These are phyloP conservation scores for Rhynchospora tenuis DNA, from an alignment of 176 grass and related monocot species.

Conservation along the genomic window DNA sequence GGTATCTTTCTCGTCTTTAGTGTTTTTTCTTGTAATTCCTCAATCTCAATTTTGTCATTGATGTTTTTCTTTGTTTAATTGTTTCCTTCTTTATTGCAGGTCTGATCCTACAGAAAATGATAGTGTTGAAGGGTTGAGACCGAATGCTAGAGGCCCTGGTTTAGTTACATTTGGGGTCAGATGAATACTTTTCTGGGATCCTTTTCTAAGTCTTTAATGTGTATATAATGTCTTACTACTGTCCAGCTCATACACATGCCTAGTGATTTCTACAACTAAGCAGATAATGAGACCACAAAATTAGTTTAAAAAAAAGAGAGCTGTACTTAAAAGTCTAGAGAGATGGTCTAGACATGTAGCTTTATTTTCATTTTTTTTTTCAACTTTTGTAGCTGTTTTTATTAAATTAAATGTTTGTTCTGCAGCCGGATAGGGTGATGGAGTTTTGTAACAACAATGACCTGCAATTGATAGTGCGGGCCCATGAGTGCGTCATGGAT, in stretches of 20 bases:
- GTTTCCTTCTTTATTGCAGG: conserved; percentile 33
- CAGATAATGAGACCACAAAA: background rate
- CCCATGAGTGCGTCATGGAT: conserved; percentile 99
- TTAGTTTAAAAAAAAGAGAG: background rate
- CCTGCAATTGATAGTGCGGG: conserved; percentile 93
- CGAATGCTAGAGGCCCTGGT: conserved; percentile 92
- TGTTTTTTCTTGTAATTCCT: conserved; percentile 10
- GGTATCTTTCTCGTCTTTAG: conserved; percentile 36
- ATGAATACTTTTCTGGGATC: conserved; percentile 21
- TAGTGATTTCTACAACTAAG: background rate
- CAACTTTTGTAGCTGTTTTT: conserved; percentile 1
- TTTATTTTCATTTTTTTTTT: background rate
- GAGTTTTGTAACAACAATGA: conserved; percentile 99
- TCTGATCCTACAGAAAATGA: conserved; percentile 99
- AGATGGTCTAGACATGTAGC: background rate
- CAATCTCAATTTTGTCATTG: conserved; percentile 22
- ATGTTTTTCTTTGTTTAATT: conserved; percentile 28
- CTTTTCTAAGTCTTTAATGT: background rate
- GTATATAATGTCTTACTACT: background rate
- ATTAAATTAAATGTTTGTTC: conserved; percentile 19
- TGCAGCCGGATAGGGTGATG: conserved; percentile 98
- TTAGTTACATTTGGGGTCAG: conserved; percentile 99
- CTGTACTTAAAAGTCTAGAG: background rate
- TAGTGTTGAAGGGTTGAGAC: conserved; percentile 90
- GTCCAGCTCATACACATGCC: background rate